phyloP scores from a whole-genome alignment of 768 basidiomycete genomes.

The Trichaptum fuscoviolaceum region DNA sequence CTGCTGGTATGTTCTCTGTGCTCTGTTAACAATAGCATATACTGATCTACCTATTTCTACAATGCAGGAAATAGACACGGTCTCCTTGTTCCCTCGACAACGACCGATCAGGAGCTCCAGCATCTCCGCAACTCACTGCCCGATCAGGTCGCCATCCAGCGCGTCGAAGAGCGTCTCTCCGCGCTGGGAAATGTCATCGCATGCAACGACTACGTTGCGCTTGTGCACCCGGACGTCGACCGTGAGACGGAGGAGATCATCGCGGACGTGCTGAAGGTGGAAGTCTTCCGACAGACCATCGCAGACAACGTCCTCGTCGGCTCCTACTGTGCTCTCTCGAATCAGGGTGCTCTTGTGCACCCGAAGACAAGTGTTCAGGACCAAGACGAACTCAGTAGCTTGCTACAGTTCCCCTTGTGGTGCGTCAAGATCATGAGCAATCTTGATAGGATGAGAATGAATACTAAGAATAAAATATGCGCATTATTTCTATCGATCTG shows the following conservation, averaged over 20 bases:
- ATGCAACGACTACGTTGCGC: slow-evolving; percentile 97
- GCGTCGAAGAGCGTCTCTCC: slow-evolving; percentile 94
- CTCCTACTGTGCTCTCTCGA: slow-evolving; percentile 90
- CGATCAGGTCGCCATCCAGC: slow-evolving; percentile 88
- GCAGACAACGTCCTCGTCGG: slow-evolving; percentile 97
- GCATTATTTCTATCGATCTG: slow-evolving; percentile 2
- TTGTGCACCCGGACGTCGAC: slow-evolving; percentile 97
- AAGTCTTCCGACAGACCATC: slow-evolving; percentile 96
- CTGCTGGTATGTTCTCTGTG: slow-evolving; percentile 57
- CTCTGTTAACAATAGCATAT: neutral
- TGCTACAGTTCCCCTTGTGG: slow-evolving; percentile 95
- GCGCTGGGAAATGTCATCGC: slow-evolving; percentile 98
- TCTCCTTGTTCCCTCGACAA: slow-evolving; percentile 90
- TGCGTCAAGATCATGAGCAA: slow-evolving; percentile 36
- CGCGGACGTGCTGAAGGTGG: slow-evolving; percentile 97
- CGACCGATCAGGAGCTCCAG: slow-evolving; percentile 97
- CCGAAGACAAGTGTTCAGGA: slow-evolving; percentile 96
- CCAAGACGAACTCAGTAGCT: slow-evolving; percentile 92
- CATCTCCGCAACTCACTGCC: slow-evolving; percentile 95
- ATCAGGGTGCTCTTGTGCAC: slow-evolving; percentile 97
- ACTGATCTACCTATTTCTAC: neutral
- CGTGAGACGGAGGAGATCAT: slow-evolving; percentile 99
- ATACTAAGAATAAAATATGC: slow-evolving; percentile 7
- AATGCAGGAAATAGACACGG: slow-evolving; percentile 88
- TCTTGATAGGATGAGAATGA: neutral